phyloP scores from a whole-genome alignment of 78 protist species.

The Dictyostelium capitatum region DNA sequence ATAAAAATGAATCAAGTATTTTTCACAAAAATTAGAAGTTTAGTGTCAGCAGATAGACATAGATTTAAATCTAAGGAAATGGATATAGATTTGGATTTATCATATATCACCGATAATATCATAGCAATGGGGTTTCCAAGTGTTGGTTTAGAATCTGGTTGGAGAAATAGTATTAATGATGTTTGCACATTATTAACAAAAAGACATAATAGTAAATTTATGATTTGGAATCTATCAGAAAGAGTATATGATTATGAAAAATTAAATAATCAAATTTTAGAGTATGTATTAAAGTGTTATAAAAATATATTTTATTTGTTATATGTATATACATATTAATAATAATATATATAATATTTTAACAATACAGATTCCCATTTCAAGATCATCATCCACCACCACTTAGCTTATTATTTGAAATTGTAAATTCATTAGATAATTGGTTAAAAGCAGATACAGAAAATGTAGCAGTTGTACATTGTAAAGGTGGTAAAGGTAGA shows the following conservation, averaged over 20 bases:
- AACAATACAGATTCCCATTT: conserved; percentile 77
- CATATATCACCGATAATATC: conserved; percentile 76
- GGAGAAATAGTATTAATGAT: conserved; percentile 83
- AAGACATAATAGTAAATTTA: conserved; percentile 55
- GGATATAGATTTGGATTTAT: conserved; percentile 57
- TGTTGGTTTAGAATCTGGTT: conserved; percentile 55
- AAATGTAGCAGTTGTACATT: conserved; percentile 93
- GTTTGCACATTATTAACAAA: conserved; percentile 56
- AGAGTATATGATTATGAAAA: conserved; percentile 53
- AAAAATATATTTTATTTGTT: no score
- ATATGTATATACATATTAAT: no score
- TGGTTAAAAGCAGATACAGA: conserved; percentile 78
- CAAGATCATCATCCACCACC: conserved; percentile 96
- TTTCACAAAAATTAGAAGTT: conserved; percentile 30
- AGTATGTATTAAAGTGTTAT: conserved; percentile 10
- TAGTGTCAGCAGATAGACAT: conserved; percentile 77
- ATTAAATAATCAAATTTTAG: conserved; percentile 84
- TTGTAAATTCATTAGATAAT: conserved; percentile 65
- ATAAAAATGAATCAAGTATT: conserved; percentile 31
- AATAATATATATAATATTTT: no score
- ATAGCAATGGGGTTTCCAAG: conserved; percentile 84
- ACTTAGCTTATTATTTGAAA: conserved; percentile 74
- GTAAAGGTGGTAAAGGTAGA: conserved; percentile 89
- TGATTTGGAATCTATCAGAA: conserved; percentile 84
- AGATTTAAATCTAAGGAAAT: conserved; percentile 47